Percentiles rank a stretch among this genome's conserved stretches.
Evolutionary conservation across 345 rosid species (phyloP).

Genomic region (Citrus sp.): DNA sequence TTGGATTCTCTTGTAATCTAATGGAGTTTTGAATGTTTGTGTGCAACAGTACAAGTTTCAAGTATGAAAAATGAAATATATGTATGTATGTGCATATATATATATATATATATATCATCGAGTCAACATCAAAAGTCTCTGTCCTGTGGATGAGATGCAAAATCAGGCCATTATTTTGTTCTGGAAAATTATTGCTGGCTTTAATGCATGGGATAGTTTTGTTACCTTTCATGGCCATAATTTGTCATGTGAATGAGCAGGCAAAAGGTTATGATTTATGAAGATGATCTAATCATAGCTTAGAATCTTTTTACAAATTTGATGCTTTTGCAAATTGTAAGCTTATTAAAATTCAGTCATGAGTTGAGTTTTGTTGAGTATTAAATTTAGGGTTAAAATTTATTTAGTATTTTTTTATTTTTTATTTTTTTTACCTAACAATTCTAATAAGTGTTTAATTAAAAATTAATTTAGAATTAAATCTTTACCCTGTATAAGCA

Average conservation of each 20-base stretch:
- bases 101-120: background rate
- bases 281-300: background rate
- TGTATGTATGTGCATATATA: background rate
- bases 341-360: background rate
- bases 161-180: background rate
- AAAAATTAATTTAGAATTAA: too few relatives aligned
- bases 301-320: background rate
- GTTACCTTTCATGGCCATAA: background rate
- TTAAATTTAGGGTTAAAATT: too few relatives aligned
- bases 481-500: too few relatives aligned
- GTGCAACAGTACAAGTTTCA: background rate
- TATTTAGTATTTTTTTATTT: too few relatives aligned
- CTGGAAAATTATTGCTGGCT: background rate
- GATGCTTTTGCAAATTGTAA: background rate
- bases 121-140: background rate
- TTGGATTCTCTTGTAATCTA: background rate
- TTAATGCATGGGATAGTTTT: background rate
- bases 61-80: background rate
- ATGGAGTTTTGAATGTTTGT: constrained; percentile 12
- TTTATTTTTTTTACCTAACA: too few relatives aligned
- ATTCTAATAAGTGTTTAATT: too few relatives aligned
- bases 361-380: too few relatives aligned
- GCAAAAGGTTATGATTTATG: background rate
- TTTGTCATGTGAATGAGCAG: background rate
- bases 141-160: constrained; percentile 3